phyloP scores from a whole-genome alignment of 1,284 basidiomycete species.

The Puccinia brachypodii region DNA sequence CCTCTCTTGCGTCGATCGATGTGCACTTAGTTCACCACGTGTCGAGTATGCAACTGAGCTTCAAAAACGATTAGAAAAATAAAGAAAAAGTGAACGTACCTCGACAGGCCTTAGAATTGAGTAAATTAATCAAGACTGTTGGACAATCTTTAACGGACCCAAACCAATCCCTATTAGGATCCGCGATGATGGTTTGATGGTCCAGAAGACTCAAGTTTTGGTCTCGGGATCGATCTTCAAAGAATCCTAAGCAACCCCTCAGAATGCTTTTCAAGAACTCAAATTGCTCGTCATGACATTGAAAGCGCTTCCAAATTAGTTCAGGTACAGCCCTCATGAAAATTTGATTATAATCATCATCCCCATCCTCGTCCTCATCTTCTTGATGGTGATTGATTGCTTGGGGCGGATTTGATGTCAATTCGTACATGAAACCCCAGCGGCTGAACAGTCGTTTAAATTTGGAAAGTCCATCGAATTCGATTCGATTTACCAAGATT shows the following conservation, averaged over 20 bases:
- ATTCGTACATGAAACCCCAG: conserved; percentile 33
- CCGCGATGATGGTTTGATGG: background rate
- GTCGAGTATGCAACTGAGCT: background rate
- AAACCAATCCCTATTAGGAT: conserved; percentile 62
- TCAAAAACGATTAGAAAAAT: background rate
- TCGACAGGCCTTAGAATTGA: conserved; percentile 90
- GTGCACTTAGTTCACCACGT: background rate
- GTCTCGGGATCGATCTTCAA: conserved; percentile 21
- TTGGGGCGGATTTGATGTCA: background rate
- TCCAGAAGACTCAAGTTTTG: background rate
- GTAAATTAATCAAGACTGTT: conserved; percentile 70
- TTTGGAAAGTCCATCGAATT: conserved; percentile 59
- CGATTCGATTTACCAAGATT: conserved; percentile 68
- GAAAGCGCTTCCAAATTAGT: background rate
- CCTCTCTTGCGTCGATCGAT: background rate
- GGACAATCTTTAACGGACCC: conserved; percentile 75
- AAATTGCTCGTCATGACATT: background rate
- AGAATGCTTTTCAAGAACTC: conserved; percentile 1
- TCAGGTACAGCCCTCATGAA: conserved; percentile 25
- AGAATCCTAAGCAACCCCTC: conserved; percentile 25
- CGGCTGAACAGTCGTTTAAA: conserved; percentile 1
- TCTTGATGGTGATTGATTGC: background rate
- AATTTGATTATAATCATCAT: conserved; percentile 3
- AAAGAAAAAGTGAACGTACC: conserved; percentile 62
- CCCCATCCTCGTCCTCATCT: background rate